A percentile compares a stretch with the other conserved stretches of the same genome.
Conservation (phyloP, 495 filamentous ascomycete genomes). For the Aspergillus ostianus region DNA sequence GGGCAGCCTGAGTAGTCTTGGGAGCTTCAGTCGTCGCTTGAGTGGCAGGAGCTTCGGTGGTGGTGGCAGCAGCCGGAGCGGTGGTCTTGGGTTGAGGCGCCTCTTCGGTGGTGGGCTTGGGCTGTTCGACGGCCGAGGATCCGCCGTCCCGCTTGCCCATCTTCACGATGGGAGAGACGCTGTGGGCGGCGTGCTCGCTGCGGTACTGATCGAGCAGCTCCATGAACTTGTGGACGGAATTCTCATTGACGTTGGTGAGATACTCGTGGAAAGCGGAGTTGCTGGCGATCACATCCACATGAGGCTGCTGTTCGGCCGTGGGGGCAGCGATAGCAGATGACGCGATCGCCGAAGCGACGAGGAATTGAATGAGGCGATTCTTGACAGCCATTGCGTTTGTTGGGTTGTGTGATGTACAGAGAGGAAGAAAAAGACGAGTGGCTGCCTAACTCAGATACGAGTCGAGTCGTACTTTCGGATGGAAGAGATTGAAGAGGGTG, state of each 20-base stretch:
- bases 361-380: conserved; percentile 24
- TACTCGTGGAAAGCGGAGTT: conserved; percentile 15
- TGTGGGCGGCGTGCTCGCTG: conserved; percentile 47
- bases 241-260: conserved; percentile 19
- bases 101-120: conserved; percentile 36
- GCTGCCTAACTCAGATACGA: too few relatives aligned
- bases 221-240: conserved; percentile 47
- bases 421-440: neutral
- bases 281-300: conserved; percentile 8
- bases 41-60: conserved; percentile 34
- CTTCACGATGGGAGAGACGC: conserved; percentile 46
- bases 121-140: conserved; percentile 36
- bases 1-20: conserved; percentile 11
- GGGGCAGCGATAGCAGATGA: conserved; percentile 25
- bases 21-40: conserved; percentile 37
- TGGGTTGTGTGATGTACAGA: neutral
- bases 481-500: neutral
- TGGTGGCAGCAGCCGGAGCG: conserved; percentile 38
- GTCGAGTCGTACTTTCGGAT: too few relatives aligned
- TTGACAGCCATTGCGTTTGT: conserved; percentile 1
- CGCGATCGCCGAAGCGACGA: conserved; percentile 28
- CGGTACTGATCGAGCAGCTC: conserved; percentile 51
- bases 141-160: conserved; percentile 47
- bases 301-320: conserved; percentile 12
- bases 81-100: conserved; percentile 34